These are phyloP conservation scores for Phytophthora ohioensis DNA, from an alignment of 352 stramenopile species.

Conservation along the genomic window DNA sequence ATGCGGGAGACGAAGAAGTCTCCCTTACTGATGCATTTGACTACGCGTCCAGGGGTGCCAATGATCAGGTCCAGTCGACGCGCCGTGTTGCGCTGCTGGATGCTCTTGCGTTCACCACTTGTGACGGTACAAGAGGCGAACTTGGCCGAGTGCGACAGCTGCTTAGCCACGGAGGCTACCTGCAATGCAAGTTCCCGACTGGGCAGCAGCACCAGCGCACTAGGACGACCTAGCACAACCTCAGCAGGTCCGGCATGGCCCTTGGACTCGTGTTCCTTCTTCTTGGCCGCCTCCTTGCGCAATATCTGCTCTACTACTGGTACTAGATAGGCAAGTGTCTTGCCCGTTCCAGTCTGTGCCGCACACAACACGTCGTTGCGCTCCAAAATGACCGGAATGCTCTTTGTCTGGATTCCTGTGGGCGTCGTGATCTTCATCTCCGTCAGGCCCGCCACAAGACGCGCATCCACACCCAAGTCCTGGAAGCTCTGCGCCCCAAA, in stretches of 20 bases:
- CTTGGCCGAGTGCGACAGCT: slow-evolving; percentile 71
- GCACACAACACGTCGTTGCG: slow-evolving; percentile 67
- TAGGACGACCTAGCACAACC: slow-evolving; percentile 46
- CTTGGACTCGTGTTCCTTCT: slow-evolving; percentile 26
- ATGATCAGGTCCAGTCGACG: slow-evolving; percentile 75
- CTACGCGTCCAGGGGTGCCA: slow-evolving; percentile 76
- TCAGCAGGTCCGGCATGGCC: not conserved
- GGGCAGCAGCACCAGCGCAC: slow-evolving; percentile 66
- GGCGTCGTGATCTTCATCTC: slow-evolving; percentile 60
- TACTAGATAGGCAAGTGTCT: slow-evolving; percentile 74
- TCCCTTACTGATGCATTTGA: slow-evolving; percentile 73
- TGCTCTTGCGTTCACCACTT: slow-evolving; percentile 73
- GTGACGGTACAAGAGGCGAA: slow-evolving; percentile 75
- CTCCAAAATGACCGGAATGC: slow-evolving; percentile 55
- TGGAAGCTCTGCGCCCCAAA: slow-evolving; percentile 40
- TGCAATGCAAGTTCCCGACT: slow-evolving; percentile 78
- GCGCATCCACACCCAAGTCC: slow-evolving; percentile 50
- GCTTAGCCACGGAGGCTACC: slow-evolving; percentile 72
- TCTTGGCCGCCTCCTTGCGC: slow-evolving; percentile 45
- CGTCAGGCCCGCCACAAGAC: slow-evolving; percentile 48
- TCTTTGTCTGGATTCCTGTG: slow-evolving; percentile 68
- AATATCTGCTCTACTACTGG: slow-evolving; percentile 64
- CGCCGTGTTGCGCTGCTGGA: slow-evolving; percentile 61
- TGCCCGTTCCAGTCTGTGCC: slow-evolving; percentile 73
- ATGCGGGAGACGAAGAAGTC: slow-evolving; percentile 86